phyloP scores from a whole-genome alignment of 305 asterid genomes.

The Fraxinus sp. region DNA sequence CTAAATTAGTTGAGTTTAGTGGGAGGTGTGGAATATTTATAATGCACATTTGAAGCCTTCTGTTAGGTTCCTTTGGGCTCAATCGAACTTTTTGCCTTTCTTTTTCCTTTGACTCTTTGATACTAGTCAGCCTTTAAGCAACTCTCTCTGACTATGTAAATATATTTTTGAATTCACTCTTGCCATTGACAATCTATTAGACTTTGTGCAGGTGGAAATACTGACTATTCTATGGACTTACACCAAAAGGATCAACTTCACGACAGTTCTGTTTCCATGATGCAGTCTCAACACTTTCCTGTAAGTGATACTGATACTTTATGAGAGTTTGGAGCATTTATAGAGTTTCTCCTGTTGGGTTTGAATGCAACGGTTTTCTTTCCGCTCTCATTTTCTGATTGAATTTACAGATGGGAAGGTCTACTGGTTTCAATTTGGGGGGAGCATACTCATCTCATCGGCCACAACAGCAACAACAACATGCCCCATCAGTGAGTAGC shows the following conservation, averaged over 20 bases:
- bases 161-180: neutral
- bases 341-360: neutral
- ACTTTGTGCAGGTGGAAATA: slow-evolving; percentile 68
- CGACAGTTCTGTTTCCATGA: slow-evolving; percentile 76
- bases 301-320: slow-evolving; percentile 45
- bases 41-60: neutral
- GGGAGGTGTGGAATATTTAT: neutral
- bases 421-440: slow-evolving; percentile 92
- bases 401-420: slow-evolving; percentile 82
- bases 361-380: neutral
- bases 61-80: neutral
- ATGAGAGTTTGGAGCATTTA: neutral
- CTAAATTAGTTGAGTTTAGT: neutral
- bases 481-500: slow-evolving; percentile 66
- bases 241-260: slow-evolving; percentile 96
- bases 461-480: slow-evolving; percentile 88
- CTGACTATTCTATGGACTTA: slow-evolving; percentile 74
- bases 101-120: neutral
- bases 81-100: neutral
- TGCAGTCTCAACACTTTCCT: slow-evolving; percentile 92
- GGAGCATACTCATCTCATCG: slow-evolving; percentile 85
- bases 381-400: slow-evolving; percentile 30
- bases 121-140: neutral
- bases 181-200: slow-evolving; percentile 22
- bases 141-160: neutral